These are phyloP conservation scores for Kitagawia praeruptora DNA, from an alignment of 129 eudicot genomes.

Conservation along the genomic window DNA sequence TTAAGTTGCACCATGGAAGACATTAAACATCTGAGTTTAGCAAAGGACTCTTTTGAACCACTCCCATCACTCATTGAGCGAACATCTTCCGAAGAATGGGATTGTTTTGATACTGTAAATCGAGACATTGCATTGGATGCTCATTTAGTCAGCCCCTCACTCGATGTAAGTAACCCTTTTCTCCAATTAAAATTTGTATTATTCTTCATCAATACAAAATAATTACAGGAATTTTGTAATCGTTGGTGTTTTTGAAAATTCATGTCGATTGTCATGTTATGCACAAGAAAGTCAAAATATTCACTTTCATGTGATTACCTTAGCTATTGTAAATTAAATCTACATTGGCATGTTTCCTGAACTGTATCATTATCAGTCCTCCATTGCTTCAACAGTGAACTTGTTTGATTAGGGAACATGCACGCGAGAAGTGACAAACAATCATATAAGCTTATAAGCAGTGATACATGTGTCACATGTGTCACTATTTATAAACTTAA, in stretches of 20 bases:
- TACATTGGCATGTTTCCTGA: neutral
- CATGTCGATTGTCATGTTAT: neutral
- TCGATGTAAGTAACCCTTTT: constrained; percentile 16
- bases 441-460: too few relatives aligned
- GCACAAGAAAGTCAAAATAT: neutral
- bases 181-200: neutral
- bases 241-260: neutral
- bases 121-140: constrained; percentile 15
- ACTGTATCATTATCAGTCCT: neutral
- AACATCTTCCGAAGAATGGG: constrained; percentile 39
- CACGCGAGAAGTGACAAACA: neutral
- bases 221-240: neutral
- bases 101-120: constrained; percentile 37
- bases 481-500: too few relatives aligned
- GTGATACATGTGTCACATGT: too few relatives aligned
- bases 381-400: neutral
- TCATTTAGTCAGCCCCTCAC: constrained; percentile 6
- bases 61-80: constrained; percentile 43
- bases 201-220: neutral
- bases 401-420: neutral
- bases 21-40: constrained; percentile 12
- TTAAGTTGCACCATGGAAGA: constrained; percentile 28
- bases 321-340: neutral
- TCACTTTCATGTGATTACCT: too few relatives aligned
- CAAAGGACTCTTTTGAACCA: constrained; percentile 26